phyloP scores from a whole-genome alignment of 306 rosid species.

The Hippophae tibetana region DNA sequence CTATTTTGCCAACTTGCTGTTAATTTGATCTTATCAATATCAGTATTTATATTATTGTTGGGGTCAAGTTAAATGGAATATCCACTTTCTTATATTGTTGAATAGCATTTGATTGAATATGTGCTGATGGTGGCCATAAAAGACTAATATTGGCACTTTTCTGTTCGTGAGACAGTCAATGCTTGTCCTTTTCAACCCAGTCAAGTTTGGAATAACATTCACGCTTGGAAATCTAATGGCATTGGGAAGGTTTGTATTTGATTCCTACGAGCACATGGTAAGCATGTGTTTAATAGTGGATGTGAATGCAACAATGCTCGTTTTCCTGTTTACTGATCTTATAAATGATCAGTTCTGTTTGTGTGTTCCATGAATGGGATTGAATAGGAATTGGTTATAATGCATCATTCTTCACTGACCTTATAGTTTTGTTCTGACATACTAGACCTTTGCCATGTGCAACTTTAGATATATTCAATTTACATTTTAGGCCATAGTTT shows the following conservation, averaged over 20 bases:
- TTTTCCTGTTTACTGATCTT: background rate
- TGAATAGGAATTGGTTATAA: background rate
- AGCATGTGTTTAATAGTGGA: background rate
- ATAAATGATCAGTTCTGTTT: background rate
- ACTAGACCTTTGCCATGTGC: too few species aligned
- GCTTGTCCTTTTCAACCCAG: slow-evolving; percentile 86
- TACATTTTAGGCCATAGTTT: background rate
- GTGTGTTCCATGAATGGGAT: background rate
- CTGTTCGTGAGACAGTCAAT: slow-evolving; percentile 55
- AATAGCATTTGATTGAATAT: background rate
- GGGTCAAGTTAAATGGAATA: too few species aligned
- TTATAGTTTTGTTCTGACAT: too few species aligned
- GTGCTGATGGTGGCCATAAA: background rate
- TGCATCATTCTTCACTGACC: too few species aligned
- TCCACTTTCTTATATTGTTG: background rate
- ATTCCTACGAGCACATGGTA: background rate
- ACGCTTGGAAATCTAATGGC: slow-evolving; percentile 93
- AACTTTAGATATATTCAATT: too few species aligned
- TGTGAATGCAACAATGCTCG: background rate
- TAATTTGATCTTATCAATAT: too few species aligned
- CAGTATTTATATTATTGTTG: too few species aligned
- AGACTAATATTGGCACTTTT: slow-evolving; percentile 24
- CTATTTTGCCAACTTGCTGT: too few species aligned
- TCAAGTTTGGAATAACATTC: slow-evolving; percentile 83
- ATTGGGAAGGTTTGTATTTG: slow-evolving; percentile 66